Evolutionary conservation across 441 rosid genomes (phyloP), one percentile per base, ranked within the genome.

Genomic region (Caryocar brasiliense): DNA sequence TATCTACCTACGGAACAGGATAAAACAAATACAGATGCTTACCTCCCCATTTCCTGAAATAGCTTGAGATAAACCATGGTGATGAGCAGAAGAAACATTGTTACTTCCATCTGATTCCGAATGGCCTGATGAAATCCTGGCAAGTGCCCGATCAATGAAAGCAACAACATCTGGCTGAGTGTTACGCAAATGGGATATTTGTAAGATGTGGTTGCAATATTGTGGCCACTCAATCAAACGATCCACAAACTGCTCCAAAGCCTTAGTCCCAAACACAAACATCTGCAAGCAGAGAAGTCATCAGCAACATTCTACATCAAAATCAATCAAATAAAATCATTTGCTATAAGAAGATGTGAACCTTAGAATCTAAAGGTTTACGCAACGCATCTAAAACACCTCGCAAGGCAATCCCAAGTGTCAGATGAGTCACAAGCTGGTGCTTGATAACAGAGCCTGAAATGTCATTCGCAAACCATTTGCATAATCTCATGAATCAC

Each of bases 211-310:
- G 72, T 89, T 89, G 73, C 99, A 93, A 71, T 93, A 93, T 42
- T 86, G 99, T 5, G 99, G 99, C 91, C 93, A 85, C 75, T 89
- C 99, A 61, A 89, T 80, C 46, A 93, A 67, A 52, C 99, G 96
- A 65, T 84, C 96, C 68, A 86, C 82, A 50, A 93, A 93, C 77
- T 93, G 96, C 70, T 93, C 97, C 81, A 93, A 66, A 7, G 99
- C 97, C 71, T 84, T 86, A 49, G 91, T 89, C 42, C 99, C 99
- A 71, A 93, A 93, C 41, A 83, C 77, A 80, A 86, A 93, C 95
- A 93, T 89, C 99, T 93, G 78, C 64, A 62, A 7, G 39, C 51
- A 65, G 54, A 66, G 43, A 64, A 19, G 51, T 37, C 41, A 58
- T 43, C 33, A 61, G 36, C 33, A 48, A 30, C 29, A 60, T 7